Conservation (phyloP, 2,329 filamentous ascomycete species). For the Colletotrichum gigasporum region DNA sequence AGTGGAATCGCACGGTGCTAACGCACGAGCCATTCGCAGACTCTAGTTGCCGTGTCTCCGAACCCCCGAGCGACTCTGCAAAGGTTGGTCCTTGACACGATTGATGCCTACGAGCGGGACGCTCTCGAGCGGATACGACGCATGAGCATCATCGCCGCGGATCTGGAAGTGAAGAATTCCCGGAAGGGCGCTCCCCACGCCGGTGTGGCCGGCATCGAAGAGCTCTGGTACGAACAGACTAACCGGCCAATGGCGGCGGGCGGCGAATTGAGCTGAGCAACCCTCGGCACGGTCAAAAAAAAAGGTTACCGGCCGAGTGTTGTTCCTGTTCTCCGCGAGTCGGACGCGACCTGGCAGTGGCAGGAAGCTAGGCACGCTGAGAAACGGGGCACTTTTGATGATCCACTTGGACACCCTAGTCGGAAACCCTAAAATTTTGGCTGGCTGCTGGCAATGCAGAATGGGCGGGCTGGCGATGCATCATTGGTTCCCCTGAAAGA, state of each 20-base stretch:
- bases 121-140: conserved; percentile 80
- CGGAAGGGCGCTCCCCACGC: conserved; percentile 20
- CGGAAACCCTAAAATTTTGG: conserved; percentile 24
- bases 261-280: conserved; percentile 25
- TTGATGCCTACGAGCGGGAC: conserved; percentile 77
- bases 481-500: conserved; percentile 18
- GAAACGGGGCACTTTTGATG: conserved; percentile 22
- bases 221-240: conserved; percentile 46
- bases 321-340: conserved; percentile 16
- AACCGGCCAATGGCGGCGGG: conserved; percentile 19
- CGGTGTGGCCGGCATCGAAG: conserved; percentile 36
- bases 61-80: conserved; percentile 78
- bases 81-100: conserved; percentile 71
- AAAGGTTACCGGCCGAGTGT: conserved; percentile 20
- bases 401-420: conserved; percentile 23
- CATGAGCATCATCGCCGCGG: conserved; percentile 79
- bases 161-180: conserved; percentile 71
- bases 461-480: conserved; percentile 6
- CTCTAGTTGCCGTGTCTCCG: conserved; percentile 76
- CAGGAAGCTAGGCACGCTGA: conserved; percentile 11
- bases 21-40: conserved; percentile 47
- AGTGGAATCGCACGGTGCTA: conserved; percentile 12
- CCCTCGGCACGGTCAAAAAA: neutral
- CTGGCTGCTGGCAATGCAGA: conserved; percentile 12
- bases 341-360: conserved; percentile 19